phyloP scores from a whole-genome alignment of 164 flowering plant genomes.

The Protea cynaroides region DNA sequence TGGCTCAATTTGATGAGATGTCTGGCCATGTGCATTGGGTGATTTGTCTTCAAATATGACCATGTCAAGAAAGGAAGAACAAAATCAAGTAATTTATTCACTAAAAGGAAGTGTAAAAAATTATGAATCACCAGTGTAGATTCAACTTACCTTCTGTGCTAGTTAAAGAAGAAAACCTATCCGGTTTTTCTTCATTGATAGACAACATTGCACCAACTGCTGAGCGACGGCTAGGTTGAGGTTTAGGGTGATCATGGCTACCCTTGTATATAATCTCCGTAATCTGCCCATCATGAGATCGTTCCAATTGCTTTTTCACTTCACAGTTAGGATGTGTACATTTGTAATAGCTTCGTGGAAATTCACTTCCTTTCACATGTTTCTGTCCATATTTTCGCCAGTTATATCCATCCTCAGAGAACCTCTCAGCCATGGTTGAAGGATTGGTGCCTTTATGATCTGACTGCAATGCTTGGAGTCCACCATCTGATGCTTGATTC shows the following conservation, averaged over 20 bases:
- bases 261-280: conserved; percentile 75
- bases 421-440: conserved; percentile 31
- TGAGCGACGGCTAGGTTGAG: conserved; percentile 56
- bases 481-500: conserved; percentile 14
- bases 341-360: conserved; percentile 73
- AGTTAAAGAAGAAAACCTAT: conserved; percentile 26
- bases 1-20: conserved; percentile 25
- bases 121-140: background rate
- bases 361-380: conserved; percentile 71
- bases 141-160: conserved; percentile 39
- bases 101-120: background rate
- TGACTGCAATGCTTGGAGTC: conserved; percentile 25
- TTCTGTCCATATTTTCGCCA: conserved; percentile 88
- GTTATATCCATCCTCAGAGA: conserved; percentile 74
- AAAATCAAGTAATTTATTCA: conserved; percentile 4
- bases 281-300: conserved; percentile 68
- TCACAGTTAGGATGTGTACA: conserved; percentile 82
- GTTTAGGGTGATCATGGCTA: conserved; percentile 81
- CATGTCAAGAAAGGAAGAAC: background rate
- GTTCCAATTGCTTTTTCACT: conserved; percentile 76
- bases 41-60: conserved; percentile 28
- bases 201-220: conserved; percentile 38
- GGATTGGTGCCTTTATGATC: conserved; percentile 38
- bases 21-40: conserved; percentile 28
- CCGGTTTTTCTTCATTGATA: conserved; percentile 52